Conservation (phyloP, 2,329 filamentous ascomycete genomes). For the Microascus cirrosus region DNA sequence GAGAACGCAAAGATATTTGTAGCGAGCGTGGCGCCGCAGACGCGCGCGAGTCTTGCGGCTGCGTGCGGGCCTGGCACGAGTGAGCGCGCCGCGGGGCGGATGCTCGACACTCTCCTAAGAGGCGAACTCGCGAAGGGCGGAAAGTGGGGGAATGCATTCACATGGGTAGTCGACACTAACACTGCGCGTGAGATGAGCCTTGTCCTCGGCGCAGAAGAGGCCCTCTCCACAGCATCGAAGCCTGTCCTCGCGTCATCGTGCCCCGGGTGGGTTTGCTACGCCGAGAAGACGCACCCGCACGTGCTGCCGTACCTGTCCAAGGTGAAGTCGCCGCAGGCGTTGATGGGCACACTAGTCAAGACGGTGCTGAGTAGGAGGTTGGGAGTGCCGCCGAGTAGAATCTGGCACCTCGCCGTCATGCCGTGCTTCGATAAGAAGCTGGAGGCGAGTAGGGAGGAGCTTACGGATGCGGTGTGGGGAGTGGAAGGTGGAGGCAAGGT, state of each 20-base stretch:
- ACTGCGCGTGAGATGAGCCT: conserved; percentile 70
- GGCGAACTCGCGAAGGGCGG: conserved; percentile 31
- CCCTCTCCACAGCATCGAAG: conserved; percentile 18
- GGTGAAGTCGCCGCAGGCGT: conserved; percentile 86
- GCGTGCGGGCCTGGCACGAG: conserved; percentile 63
- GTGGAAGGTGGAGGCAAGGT: conserved; percentile 40
- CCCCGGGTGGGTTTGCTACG: conserved; percentile 97
- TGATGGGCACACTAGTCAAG: conserved; percentile 85
- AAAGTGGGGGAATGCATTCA: conserved; percentile 62
- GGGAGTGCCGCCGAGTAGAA: conserved; percentile 61
- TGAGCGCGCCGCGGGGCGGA: conserved; percentile 62
- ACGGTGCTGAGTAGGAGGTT: conserved; percentile 65
- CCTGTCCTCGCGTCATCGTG: conserved; percentile 82
- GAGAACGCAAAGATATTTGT: conserved; percentile 69
- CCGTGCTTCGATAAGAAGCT: conserved; percentile 99
- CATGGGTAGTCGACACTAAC: conserved; percentile 88
- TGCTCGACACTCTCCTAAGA: conserved; percentile 72
- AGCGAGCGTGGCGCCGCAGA: conserved; percentile 86
- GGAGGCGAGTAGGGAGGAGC: conserved; percentile 84
- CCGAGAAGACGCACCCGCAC: conserved; percentile 94
- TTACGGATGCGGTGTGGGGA: conserved; percentile 71
- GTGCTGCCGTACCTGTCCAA: conserved; percentile 83
- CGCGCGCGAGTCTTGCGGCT: conserved; percentile 77
- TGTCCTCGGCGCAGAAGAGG: conserved; percentile 66
- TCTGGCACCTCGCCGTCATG: conserved; percentile 96